Base-by-base conservation (phyloP, 441 rosid species). In the Jatropha podagrica region DNA sequence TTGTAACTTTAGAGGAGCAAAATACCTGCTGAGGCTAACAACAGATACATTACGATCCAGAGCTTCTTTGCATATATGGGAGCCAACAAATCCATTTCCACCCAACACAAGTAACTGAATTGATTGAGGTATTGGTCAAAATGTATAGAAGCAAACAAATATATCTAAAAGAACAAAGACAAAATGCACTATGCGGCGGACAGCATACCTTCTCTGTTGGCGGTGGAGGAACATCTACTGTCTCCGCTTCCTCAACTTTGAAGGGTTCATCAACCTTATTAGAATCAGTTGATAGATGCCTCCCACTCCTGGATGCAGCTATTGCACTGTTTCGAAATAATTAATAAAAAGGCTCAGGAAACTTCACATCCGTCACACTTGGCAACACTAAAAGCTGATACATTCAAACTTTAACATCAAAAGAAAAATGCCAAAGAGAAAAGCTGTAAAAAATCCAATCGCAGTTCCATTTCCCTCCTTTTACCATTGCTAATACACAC, bases 41-140 rank as follows among this genome's bases (percentile, higher is more conserved):
- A 93, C 94, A 68, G 88, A 62, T 63, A 92, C 63, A 69, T 96
- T 97, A 44, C 91, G 89, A 71, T 87, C 83, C 49, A 93, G 75
- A 80, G 99, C 99, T 89, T 95, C 98, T 85, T 77, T 89, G 82
- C 93, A 90, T 2, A 95, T 74, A 72, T 91, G 91, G 37, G 98
- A 88, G 74, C 99, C 99, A 79, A 95, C 97, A 88, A 93, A 95
- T 72, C 98, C 99, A 87, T 86, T 95, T 74, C 99, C 99, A 71
- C 99, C 99, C 74, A 95, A 78, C 58, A 95, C 98, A 81, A 95
- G 98, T 77, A 93, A 83, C 99, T 95, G 86, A 83, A 49, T 74
- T 18, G 49, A 82, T 38, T 46, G 3, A 3, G n/a, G 3, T 0
- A 69, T 64, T 82, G 76, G 64, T 72, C 73, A 60, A 77, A 52